Conservation (phyloP, 345 rosid genomes). For the Melaleuca quinquenervia region DNA sequence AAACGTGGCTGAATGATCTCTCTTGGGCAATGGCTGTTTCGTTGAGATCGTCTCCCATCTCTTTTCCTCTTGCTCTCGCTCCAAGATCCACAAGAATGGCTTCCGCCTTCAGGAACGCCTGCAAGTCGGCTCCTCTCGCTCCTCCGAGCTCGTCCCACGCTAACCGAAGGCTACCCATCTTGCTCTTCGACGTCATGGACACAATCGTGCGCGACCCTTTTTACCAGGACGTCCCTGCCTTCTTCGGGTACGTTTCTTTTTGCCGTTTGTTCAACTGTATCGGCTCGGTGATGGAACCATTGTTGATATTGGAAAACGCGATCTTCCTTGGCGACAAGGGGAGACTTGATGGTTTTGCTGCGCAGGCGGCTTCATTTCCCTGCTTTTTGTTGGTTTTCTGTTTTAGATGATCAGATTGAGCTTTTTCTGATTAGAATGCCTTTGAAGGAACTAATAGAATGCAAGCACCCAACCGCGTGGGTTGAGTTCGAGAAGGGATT, state of each 20-base stretch:
- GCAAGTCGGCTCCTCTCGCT: background rate
- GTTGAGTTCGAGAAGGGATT: constrained; percentile 78
- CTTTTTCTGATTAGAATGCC: constrained; percentile 54
- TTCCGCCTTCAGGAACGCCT: background rate
- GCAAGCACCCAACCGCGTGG: constrained; percentile 90
- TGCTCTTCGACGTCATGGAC: constrained; percentile 95
- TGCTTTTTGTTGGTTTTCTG: background rate
- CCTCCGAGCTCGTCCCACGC: background rate
- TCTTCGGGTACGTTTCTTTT: constrained; percentile 41
- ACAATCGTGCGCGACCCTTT: constrained; percentile 95
- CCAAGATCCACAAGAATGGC: constrained; percentile 5
- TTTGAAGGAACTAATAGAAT: constrained; percentile 54
- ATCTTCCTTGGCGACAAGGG: background rate
- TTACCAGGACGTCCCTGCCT: constrained; percentile 71
- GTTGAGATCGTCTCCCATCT: background rate
- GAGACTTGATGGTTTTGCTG: background rate
- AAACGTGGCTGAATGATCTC: background rate
- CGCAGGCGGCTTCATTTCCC: background rate
- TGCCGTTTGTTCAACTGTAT: background rate
- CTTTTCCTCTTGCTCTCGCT: background rate
- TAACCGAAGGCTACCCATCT: constrained; percentile 59
- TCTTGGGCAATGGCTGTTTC: background rate
- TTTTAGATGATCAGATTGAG: constrained; percentile 4
- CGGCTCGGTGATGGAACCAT: background rate
- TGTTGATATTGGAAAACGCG: background rate